phyloP scores from a whole-genome alignment of 2,329 filamentous ascomycete species.

The Akanthomyces uredinophilus region DNA sequence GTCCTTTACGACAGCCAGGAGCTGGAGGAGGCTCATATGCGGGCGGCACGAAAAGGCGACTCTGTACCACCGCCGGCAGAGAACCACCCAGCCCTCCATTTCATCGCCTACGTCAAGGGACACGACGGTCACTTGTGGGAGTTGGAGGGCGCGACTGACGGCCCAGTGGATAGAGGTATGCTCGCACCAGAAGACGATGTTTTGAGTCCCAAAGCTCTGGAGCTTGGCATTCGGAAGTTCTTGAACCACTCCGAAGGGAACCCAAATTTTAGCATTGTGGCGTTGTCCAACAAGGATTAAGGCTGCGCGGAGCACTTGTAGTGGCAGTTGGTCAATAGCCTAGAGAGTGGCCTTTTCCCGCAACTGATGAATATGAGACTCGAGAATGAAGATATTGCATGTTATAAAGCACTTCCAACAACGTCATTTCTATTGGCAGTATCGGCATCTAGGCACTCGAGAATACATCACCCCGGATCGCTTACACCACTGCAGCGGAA shows the following conservation, averaged over 20 bases:
- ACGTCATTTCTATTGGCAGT: too few species aligned
- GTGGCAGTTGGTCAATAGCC: too few species aligned
- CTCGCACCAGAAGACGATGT: constrained; percentile 55
- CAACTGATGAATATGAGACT: too few species aligned
- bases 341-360: too few species aligned
- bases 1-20: constrained; percentile 65
- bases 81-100: constrained; percentile 65
- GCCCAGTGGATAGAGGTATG: constrained; percentile 62
- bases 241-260: constrained; percentile 34
- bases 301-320: background rate
- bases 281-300: constrained; percentile 24
- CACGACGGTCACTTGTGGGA: constrained; percentile 67
- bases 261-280: constrained; percentile 36
- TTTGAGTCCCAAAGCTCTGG: constrained; percentile 62
- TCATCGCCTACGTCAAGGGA: constrained; percentile 72
- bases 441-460: too few species aligned
- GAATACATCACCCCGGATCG: too few species aligned
- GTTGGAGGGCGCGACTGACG: constrained; percentile 69
- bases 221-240: constrained; percentile 47
- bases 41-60: constrained; percentile 63
- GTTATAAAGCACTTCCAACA: too few species aligned
- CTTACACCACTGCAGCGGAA: too few species aligned
- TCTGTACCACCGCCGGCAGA: constrained; percentile 58
- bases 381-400: too few species aligned
- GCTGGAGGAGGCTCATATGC: constrained; percentile 68